These are phyloP conservation scores for Tylopilus sp. DNA, from an alignment of 768 basidiomycete genomes.

Conservation along the genomic window DNA sequence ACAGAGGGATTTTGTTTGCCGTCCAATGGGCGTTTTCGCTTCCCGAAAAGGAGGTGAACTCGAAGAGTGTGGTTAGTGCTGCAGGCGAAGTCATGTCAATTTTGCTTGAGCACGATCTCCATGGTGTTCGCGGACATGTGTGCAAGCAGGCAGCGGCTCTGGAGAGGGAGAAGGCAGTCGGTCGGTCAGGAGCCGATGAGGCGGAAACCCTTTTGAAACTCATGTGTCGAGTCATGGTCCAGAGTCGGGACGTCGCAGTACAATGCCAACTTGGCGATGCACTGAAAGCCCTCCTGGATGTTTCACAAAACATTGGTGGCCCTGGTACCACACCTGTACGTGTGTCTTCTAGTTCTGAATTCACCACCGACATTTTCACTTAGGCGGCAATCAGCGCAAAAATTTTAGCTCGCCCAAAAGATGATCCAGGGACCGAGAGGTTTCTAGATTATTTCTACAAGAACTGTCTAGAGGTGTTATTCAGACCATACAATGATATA, in stretches of 20 bases:
- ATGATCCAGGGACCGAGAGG: slow-evolving; percentile 81
- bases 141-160: slow-evolving; percentile 77
- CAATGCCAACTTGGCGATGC: slow-evolving; percentile 91
- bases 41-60: slow-evolving; percentile 50
- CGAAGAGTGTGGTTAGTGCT: slow-evolving; percentile 65
- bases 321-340: slow-evolving; percentile 37
- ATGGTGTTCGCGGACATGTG: slow-evolving; percentile 80
- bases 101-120: slow-evolving; percentile 87
- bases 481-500: slow-evolving; percentile 73
- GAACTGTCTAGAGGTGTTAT: slow-evolving; percentile 69
- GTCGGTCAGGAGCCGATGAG: slow-evolving; percentile 55
- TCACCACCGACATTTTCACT: slow-evolving; percentile 5
- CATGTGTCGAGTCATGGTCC: slow-evolving; percentile 73
- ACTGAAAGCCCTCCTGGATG: slow-evolving; percentile 77
- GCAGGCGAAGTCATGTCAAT: slow-evolving; percentile 83
- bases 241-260: slow-evolving; percentile 78
- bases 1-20: slow-evolving; percentile 85
- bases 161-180: slow-evolving; percentile 57
- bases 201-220: slow-evolving; percentile 74
- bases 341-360: not conserved
- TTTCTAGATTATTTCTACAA: slow-evolving; percentile 96
- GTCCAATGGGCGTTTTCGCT: slow-evolving; percentile 89
- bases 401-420: slow-evolving; percentile 59
- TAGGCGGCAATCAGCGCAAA: slow-evolving; percentile 37
- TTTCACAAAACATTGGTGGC: slow-evolving; percentile 46